Evolutionary conservation across 306 rosid genomes (phyloP), one percentile per base, ranked within the genome.

Genomic region (Corylus americana): DNA sequence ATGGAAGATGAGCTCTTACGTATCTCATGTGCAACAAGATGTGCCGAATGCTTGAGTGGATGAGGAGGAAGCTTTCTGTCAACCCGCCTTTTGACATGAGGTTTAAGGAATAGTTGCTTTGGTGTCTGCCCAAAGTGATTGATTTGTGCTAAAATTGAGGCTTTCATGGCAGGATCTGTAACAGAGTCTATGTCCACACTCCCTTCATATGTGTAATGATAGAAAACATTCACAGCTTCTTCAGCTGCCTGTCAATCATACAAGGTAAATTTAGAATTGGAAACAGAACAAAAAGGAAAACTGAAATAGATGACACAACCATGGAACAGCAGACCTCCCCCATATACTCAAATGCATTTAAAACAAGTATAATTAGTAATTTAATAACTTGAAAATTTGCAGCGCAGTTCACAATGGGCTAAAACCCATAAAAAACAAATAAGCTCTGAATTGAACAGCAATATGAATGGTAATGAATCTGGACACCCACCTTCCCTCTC

Each of bases 71-170:
- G 82, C 74, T 87, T 96, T 80, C 91, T 83, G 81, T 93, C 96
- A 51, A 84, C 90, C 72, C 91, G 88, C 83, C 99, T 90, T 86
- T 93, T 92, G 79, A 80, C 94, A 55, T 96, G 99, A 82, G 99
- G 83, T 80, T 91, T 96, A 79, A 80, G 93, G 86, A 96, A 96
- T 75, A 96, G 87, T 77, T 96, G 99, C 84, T 96, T 96, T 51
- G 99, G 99, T 29, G 99, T 96, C 92, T 96, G 99, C 84, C 99
- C 99, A 88, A 96, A 96, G 87, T 96, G 98, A 88, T 96, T 96
- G 71, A 96, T 96, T 81, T 96, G 99, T 48, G 99, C 98, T 82
- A 96, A 87, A 89, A 96, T 96, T 78, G 99, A 93, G 84, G 99
- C 99, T 86, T 96, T 96, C 98, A 96, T 89, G 54, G 97, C 98